Percentiles rank a stretch among this genome's conserved stretches.
Evolutionary conservation across 2,329 filamentous ascomycete species (phyloP).

Genomic region (Albifimbria verrucaria): DNA sequence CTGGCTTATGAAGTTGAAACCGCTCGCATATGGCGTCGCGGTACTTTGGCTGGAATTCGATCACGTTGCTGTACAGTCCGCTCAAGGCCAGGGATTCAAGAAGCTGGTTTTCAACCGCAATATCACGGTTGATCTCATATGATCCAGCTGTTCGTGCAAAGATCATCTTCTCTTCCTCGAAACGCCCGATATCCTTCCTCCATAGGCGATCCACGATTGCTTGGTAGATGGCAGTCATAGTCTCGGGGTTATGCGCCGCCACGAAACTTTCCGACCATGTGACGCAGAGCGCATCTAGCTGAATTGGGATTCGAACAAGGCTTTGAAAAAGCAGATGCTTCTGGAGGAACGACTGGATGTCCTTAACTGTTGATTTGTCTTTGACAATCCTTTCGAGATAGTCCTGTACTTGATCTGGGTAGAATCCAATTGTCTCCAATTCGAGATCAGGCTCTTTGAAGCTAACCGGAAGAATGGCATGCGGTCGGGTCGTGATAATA

Average conservation of each 20-base stretch:
- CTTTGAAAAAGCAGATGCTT: slow-evolving; percentile 26
- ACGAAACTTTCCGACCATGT: slow-evolving; percentile 23
- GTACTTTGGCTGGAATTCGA: slow-evolving; percentile 26
- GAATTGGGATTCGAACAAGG: slow-evolving; percentile 40
- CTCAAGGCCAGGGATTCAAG: slow-evolving; percentile 31
- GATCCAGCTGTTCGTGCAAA: neutral
- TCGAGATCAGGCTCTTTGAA: slow-evolving; percentile 27
- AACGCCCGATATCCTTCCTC: slow-evolving; percentile 32
- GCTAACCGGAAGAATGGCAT: slow-evolving; percentile 8
- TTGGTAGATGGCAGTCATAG: slow-evolving; percentile 34
- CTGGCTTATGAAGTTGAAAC: slow-evolving; percentile 3
- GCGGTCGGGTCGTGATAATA: slow-evolving; percentile 37
- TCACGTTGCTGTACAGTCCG: slow-evolving; percentile 27
- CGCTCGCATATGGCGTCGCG: slow-evolving; percentile 14
- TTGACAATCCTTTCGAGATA: slow-evolving; percentile 27
- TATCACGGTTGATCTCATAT: slow-evolving; percentile 11
- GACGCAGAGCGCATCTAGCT: slow-evolving; percentile 40
- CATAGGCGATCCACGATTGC: slow-evolving; percentile 32
- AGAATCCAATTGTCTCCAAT: slow-evolving; percentile 37
- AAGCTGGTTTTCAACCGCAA: slow-evolving; percentile 16
- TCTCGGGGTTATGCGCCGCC: slow-evolving; percentile 15
- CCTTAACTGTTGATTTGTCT: neutral
- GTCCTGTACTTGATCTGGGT: slow-evolving; percentile 30
- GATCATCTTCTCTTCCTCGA: slow-evolving; percentile 16
- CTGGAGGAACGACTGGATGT: slow-evolving; percentile 30